Evolutionary conservation across 208 protist genomes (phyloP), one percentile per base, ranked within the genome.

Genomic region (Wallacemonas sp.): DNA sequence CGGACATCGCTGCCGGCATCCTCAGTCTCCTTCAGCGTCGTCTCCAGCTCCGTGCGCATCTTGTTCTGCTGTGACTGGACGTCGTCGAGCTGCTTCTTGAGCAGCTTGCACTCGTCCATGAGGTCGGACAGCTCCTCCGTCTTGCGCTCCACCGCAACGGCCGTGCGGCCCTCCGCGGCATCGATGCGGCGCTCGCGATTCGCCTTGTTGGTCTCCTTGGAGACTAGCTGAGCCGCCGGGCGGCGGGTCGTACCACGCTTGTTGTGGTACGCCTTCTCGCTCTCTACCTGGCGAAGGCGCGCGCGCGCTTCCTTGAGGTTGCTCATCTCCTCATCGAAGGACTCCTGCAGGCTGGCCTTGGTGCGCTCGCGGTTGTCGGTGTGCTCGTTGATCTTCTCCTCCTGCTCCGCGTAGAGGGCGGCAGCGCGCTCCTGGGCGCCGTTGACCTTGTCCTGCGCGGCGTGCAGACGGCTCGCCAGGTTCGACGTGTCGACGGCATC

Each of bases 241-340:
- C 73, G 66, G 63, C 70, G 71, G n/a, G 70, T 75, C 14, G 88
- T 92, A 43, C 88, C 88, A 61, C 88, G 88, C 55, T 80, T 70
- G 56, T 80, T 70, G 80, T 94, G 88, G 67, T 72, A 90, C 34
- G 63, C 68, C 72, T 88, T 73, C 69, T 94, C 88, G 56, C 65
- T 58, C 39, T 89, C 82, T 19, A 90, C 58, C 68, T 92, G 85
- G 48, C 73, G 65, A 26, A 90, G 66, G 19, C 80, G 70, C 0
- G 61, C 44, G 47, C 81, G 83, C 11, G 78, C 74, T 55, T 80
- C 77, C n/a, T 62, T 61, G 41, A 92, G 78, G 52, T 76, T 74
- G 24, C 72, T 70, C 85, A 92, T 88, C 68, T 94, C 85, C 30
- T 76, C 77, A 16, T 86, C 76, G 61, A 84, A 77, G 49, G 68